Base-by-base conservation (phyloP, 2,329 filamentous ascomycete genomes). In the Colletotrichum cordylinicola region DNA sequence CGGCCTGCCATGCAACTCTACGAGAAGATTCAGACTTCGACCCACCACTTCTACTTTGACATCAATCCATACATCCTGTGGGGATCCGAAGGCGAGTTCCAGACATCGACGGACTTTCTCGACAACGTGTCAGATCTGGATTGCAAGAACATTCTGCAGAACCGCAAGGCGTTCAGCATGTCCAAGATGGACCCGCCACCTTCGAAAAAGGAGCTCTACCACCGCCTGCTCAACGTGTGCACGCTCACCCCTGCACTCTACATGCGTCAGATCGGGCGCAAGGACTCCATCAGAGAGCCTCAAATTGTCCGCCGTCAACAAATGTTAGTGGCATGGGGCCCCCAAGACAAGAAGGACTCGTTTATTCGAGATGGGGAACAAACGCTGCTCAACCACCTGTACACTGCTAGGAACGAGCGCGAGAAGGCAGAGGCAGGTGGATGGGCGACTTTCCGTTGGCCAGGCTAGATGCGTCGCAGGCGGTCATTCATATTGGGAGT, bases 241-340 rank as follows among this genome's bases (percentile, higher is more conserved):
- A 84, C 84, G 0, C 77, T 84, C 6, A 77, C 77, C 1, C 86
- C 86, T 4, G 83, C 83, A 13, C 79, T 87, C 16, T 82, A 82
- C 75, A 83, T 86, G 79, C 81, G 82, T 12, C 81, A 83, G 70
- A 81, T 85, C 15, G 83, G 84, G 12, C 82, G 81, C 72, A 80
- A 80, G 12, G 80, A 84, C 71, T 77, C 79, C 4, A 81, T 85
- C 71, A 82, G 82, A 72, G 82, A 83, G 65, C 82, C 84, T 1
- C 79, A 76, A 10, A 73, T 84, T 10, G 80, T 86, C n/a, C 80
- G 82, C 31, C 84, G 82, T 76, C 85, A 87, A 77, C 82, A 82
- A 70, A 80, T 85, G 75, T 77, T 86, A 18, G 84, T 87, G 16
- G 85, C 83, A 6, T 87, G 83, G 83, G 83, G 83, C 1, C n/a